Conservation (phyloP, 768 basidiomycete species). For the Pholiota molesta region DNA sequence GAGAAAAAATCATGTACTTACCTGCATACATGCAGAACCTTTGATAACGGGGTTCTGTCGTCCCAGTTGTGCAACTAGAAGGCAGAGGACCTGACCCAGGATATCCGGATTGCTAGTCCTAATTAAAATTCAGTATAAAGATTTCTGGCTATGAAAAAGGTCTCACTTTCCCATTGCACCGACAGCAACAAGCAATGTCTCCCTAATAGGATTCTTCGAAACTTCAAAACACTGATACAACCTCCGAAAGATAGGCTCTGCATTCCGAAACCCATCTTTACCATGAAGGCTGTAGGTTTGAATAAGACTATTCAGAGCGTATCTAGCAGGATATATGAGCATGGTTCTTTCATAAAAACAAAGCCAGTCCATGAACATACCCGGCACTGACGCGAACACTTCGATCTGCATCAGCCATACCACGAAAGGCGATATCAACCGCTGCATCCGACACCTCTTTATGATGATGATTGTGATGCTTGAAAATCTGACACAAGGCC, state of each 20-base stretch:
- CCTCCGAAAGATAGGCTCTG: constrained; percentile 45
- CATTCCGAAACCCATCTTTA: constrained; percentile 32
- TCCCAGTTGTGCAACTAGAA: constrained; percentile 69
- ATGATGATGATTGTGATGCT: constrained; percentile 43
- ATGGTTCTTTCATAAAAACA: no score
- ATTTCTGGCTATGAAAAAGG: not conserved
- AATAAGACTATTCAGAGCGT: constrained; percentile 51
- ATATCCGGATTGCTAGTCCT: constrained; percentile 55
- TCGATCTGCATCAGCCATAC: constrained; percentile 57
- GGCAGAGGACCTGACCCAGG: constrained; percentile 59
- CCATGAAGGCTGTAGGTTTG: constrained; percentile 41
- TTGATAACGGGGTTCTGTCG: constrained; percentile 69
- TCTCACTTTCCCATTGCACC: constrained; percentile 58
- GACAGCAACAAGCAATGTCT: constrained; percentile 65
- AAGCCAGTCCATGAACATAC: no score
- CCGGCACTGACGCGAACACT: constrained; percentile 69
- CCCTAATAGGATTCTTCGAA: constrained; percentile 51
- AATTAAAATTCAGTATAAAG: constrained; percentile 2
- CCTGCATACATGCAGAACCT: constrained; percentile 71
- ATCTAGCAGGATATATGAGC: constrained; percentile 33
- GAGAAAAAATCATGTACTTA: constrained; percentile 28
- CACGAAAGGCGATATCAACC: constrained; percentile 45
- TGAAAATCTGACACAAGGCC: constrained; percentile 42
- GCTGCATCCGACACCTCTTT: constrained; percentile 33
- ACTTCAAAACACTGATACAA: constrained; percentile 52